A percentile compares a stretch with the other conserved stretches of the same genome.
Evolutionary conservation across 768 basidiomycete species (phyloP).

Genomic region (Pisolithus tinctorius): DNA sequence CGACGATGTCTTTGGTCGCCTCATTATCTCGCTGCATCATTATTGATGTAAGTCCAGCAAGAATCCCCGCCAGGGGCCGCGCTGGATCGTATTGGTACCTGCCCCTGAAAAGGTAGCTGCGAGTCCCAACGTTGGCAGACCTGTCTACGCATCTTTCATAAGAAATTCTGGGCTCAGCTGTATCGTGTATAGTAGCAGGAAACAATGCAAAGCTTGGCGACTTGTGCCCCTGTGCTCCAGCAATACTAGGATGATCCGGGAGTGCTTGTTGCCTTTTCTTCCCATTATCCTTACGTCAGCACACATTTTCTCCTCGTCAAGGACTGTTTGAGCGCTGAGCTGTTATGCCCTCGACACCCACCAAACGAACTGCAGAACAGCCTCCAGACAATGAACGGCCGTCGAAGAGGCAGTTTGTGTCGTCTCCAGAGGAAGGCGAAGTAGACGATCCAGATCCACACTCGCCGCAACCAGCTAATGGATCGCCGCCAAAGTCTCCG

Average conservation of each 20-base stretch:
- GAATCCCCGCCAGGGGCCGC: no score
- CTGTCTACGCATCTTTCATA: no score
- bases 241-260: no score
- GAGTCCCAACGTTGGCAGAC: no score
- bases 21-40: neutral
- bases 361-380: slow-evolving; percentile 55
- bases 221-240: no score
- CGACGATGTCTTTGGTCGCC: slow-evolving; percentile 23
- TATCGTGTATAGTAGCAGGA: no score
- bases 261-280: no score
- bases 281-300: slow-evolving; percentile 1
- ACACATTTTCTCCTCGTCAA: slow-evolving; percentile 3
- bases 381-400: slow-evolving; percentile 46
- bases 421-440: slow-evolving; percentile 76
- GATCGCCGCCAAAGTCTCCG: slow-evolving; percentile 28
- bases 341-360: slow-evolving; percentile 14
- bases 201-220: no score
- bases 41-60: no score
- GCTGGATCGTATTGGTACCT: no score
- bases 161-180: no score
- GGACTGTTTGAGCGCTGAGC: neutral
- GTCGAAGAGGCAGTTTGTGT: slow-evolving; percentile 50
- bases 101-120: neutral
- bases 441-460: slow-evolving; percentile 49
- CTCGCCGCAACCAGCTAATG: slow-evolving; percentile 9